A percentile compares a stretch with the other conserved stretches of the same genome.
These are phyloP conservation scores for Penicillium sp. DNA, from an alignment of 2,329 filamentous ascomycete genomes.

Conservation along the genomic window DNA sequence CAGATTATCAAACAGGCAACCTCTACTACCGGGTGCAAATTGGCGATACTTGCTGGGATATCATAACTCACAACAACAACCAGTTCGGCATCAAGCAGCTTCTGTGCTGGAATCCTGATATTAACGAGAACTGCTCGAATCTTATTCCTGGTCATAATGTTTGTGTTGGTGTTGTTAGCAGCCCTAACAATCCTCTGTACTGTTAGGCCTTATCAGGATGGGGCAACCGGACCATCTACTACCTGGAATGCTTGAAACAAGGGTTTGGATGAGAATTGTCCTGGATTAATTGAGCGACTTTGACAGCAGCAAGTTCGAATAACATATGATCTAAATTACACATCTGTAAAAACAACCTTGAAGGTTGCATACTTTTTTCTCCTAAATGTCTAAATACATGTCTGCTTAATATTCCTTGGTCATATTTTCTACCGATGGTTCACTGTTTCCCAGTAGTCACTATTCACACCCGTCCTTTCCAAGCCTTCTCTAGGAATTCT, in stretches of 20 bases:
- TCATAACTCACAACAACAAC: constrained; percentile 14
- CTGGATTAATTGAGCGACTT: neutral
- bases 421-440: too few relatives aligned
- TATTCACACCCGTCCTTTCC: constrained; percentile 2
- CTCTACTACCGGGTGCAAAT: constrained; percentile 12
- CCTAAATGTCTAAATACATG: too few relatives aligned
- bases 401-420: too few relatives aligned
- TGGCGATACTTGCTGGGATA: constrained; percentile 25
- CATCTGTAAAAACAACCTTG: neutral
- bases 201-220: neutral
- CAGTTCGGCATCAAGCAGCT: constrained; percentile 19
- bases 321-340: neutral
- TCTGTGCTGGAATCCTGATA: constrained; percentile 23
- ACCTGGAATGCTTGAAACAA: neutral
- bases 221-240: neutral
- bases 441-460: too few relatives aligned
- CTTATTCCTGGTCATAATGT: constrained; percentile 20
- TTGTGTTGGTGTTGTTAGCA: constrained; percentile 13
- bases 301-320: neutral
- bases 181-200: neutral
- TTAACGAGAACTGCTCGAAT: constrained; percentile 21
- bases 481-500: constrained; percentile 21
- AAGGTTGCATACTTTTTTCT: too few relatives aligned
- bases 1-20: constrained; percentile 6
- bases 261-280: neutral